Percentiles rank a stretch among this genome's conserved stretches.
Conservation (phyloP, 768 basidiomycete genomes). For the Lactarius tabidus region DNA sequence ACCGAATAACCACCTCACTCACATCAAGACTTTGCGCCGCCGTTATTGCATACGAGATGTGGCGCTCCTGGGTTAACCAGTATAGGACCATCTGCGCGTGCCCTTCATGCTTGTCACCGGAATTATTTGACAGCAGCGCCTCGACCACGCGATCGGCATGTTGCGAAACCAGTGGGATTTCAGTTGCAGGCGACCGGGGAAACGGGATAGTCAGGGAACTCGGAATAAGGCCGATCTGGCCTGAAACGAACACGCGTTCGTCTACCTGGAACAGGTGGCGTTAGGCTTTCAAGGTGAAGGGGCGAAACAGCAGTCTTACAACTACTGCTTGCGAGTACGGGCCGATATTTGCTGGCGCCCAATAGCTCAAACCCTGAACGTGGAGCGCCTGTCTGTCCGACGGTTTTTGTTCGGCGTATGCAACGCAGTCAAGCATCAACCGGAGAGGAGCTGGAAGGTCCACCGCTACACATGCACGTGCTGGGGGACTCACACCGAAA, state of each 20-base stretch:
- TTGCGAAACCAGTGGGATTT: constrained; percentile 74
- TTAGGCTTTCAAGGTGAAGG: neutral
- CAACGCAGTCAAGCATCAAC: constrained; percentile 76
- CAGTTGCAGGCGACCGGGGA: constrained; percentile 51
- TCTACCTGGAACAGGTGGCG: constrained; percentile 47
- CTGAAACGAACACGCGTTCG: constrained; percentile 82
- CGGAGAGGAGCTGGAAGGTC: constrained; percentile 55
- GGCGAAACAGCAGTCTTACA: constrained; percentile 42
- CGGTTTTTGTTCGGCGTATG: constrained; percentile 44
- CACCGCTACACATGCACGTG: constrained; percentile 90
- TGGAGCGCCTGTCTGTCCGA: constrained; percentile 71
- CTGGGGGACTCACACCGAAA: constrained; percentile 90
- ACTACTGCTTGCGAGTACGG: constrained; percentile 93
- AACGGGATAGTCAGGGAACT: constrained; percentile 62
- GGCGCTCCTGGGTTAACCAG: constrained; percentile 53
- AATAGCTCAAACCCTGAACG: constrained; percentile 94
- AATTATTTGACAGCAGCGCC: constrained; percentile 54
- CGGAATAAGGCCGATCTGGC: constrained; percentile 91
- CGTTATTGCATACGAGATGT: constrained; percentile 40
- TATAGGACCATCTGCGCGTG: constrained; percentile 62
- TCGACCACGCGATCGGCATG: constrained; percentile 68
- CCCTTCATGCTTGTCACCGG: constrained; percentile 58
- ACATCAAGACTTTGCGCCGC: constrained; percentile 33
- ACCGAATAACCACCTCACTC: neutral
- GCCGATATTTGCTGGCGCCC: constrained; percentile 99